Evolutionary conservation across 495 filamentous ascomycete species (phyloP).

Genomic region (Extremus antarcticus): DNA sequence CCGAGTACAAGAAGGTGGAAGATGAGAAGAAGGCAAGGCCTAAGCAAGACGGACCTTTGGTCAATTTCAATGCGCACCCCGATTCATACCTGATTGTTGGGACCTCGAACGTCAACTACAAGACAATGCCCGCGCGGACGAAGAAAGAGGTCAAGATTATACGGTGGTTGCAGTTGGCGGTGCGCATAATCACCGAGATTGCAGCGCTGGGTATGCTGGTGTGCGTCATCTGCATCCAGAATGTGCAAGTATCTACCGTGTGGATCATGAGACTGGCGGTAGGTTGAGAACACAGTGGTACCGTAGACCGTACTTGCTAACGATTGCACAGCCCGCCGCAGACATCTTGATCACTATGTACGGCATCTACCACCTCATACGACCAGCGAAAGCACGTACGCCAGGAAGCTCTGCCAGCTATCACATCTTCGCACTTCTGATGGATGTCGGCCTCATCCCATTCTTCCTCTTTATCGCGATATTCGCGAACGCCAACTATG

Average conservation of each 20-base stretch:
- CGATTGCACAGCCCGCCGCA: slow-evolving; percentile 48
- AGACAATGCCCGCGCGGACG: slow-evolving; percentile 57
- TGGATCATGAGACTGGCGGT: slow-evolving; percentile 75
- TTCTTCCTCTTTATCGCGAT: slow-evolving; percentile 66
- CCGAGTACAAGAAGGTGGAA: slow-evolving; percentile 42
- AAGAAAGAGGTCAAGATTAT: slow-evolving; percentile 58
- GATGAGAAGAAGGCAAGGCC: slow-evolving; percentile 28
- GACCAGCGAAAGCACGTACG: slow-evolving; percentile 54
- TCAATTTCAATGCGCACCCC: slow-evolving; percentile 70
- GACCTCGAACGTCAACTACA: slow-evolving; percentile 38
- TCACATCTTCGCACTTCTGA: slow-evolving; percentile 63
- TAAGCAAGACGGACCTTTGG: slow-evolving; percentile 61
- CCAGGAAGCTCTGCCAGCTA: slow-evolving; percentile 73
- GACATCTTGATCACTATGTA: slow-evolving; percentile 62
- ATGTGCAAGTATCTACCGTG: slow-evolving; percentile 46
- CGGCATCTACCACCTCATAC: slow-evolving; percentile 62
- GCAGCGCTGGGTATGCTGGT: slow-evolving; percentile 59
- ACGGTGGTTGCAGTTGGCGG: slow-evolving; percentile 51
- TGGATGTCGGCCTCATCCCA: slow-evolving; percentile 61
- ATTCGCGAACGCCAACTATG: slow-evolving; percentile 41
- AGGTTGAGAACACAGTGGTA: slow-evolving; percentile 27
- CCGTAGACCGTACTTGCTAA: background rate
- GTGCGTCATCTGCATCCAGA: slow-evolving; percentile 60
- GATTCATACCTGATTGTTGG: slow-evolving; percentile 47
- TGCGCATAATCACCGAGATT: slow-evolving; percentile 54